Evolutionary conservation across 495 filamentous ascomycete species (phyloP), one percentile per base, ranked within the genome.

Genomic region (Aspergillus cristatus): DNA sequence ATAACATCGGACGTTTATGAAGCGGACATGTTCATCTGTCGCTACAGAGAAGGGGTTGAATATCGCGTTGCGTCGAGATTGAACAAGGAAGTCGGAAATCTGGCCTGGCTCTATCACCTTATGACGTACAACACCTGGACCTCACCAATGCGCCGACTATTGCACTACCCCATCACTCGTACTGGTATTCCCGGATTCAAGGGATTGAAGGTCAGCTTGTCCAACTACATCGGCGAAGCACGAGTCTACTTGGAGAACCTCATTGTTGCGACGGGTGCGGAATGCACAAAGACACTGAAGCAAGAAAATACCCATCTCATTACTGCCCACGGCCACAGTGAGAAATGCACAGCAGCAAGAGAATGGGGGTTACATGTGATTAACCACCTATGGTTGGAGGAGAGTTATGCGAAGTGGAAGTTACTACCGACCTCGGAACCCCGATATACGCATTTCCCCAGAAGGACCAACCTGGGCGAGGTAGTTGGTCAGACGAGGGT

Each of bases 351-450:
- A 5, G 91, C 91, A 0, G 91, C 91, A 0, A 74, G 72, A 47
- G 93, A 97, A 56, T 99, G 91, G 91, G 80, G 81, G 22, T 78
- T 97, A 18, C 60, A 90, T 30, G 80, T 93, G 43, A 69, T 93
- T 38, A 99, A 99, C 54, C 90, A 97, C 50, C 68, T 99, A 1
- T 99, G 91, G 91, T 72, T 99, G 32, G 91, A 99, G 55, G 93
- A 99, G 47, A 88, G 86, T 58, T 99, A 97, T 54, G 85, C 88
- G 5, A 83, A 79, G 51, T 94, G 87, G 69, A 65, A 82, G 50
- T 56, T 78, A 28, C 79, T 82, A 48, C 69, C 70, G 1, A 50
- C 86, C 3, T 75, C 80, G 1, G 71, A 84, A 40, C 65, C 70
- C 1, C 76, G 79, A 35, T 97, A 94, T 51, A 83, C 68, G 1